Evolutionary conservation across 75 land plant genomes (phyloP).

Genomic region (Larix kaempferi): DNA sequence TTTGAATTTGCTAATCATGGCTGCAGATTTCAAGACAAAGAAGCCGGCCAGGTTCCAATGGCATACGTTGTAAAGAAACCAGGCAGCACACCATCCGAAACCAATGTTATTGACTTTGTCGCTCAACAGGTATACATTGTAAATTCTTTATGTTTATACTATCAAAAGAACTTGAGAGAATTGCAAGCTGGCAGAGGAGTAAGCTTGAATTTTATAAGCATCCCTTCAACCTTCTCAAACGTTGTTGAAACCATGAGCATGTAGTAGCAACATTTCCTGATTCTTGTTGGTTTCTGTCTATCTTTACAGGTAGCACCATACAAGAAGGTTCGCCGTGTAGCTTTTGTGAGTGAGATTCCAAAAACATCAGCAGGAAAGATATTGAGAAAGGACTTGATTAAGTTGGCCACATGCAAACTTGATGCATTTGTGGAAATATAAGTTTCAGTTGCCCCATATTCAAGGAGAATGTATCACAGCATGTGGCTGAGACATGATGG

Average conservation of each 20-base stretch:
- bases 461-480: not conserved
- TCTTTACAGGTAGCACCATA: slow-evolving; percentile 32
- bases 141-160: not conserved
- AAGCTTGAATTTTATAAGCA: not conserved
- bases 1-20: not conserved
- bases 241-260: not conserved
- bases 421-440: not conserved
- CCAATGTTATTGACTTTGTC: slow-evolving; percentile 12
- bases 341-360: slow-evolving; percentile 19
- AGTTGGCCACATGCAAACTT: slow-evolving; percentile 50
- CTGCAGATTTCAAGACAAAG: slow-evolving; percentile 15
- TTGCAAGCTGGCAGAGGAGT: not conserved
- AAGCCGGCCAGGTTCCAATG: slow-evolving; percentile 21
- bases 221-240: no score
- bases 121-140: slow-evolving; percentile 14
- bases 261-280: not conserved
- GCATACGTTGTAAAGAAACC: slow-evolving; percentile 18
- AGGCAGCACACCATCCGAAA: slow-evolving; percentile 6
- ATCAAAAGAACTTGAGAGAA: not conserved
- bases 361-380: slow-evolving; percentile 25
- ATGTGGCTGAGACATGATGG: not conserved
- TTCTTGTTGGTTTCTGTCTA: not conserved
- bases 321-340: slow-evolving; percentile 25
- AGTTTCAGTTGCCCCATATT: not conserved
- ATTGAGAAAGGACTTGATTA: slow-evolving; percentile 24